A percentile compares a stretch with the other conserved stretches of the same genome.
Conservation (phyloP, 2,329 filamentous ascomycete species). For the Alternaria triticina region DNA sequence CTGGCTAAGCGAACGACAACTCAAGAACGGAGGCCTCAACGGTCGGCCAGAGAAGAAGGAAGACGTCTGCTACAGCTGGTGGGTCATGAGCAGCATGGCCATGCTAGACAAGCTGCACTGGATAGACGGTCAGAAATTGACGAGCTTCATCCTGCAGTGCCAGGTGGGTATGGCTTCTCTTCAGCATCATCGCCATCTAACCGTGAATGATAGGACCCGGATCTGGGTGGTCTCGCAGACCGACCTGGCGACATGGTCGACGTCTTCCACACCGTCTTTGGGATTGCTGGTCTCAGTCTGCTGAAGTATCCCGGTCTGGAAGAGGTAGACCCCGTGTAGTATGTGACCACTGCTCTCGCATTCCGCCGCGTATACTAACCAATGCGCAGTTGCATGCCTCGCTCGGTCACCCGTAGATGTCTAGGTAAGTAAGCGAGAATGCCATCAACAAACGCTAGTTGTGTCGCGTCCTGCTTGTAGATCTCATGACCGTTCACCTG, state of each 20-base stretch:
- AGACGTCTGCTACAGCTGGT: slow-evolving; percentile 99
- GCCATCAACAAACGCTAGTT: not conserved
- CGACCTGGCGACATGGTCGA: slow-evolving; percentile 94
- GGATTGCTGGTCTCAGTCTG: slow-evolving; percentile 84
- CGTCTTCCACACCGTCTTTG: slow-evolving; percentile 94
- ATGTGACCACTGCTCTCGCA: slow-evolving; percentile 40
- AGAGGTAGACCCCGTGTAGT: slow-evolving; percentile 88
- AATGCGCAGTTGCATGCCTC: slow-evolving; percentile 48
- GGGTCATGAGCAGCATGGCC: slow-evolving; percentile 89
- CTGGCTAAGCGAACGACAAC: slow-evolving; percentile 93
- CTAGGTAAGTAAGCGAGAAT: slow-evolving; percentile 23
- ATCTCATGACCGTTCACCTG: not conserved
- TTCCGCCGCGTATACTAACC: slow-evolving; percentile 9
- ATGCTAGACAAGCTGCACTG: slow-evolving; percentile 90
- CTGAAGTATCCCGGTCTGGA: slow-evolving; percentile 77
- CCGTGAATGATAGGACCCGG: slow-evolving; percentile 63
- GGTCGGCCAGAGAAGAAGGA: slow-evolving; percentile 94
- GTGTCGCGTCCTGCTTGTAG: not conserved
- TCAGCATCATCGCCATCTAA: not conserved
- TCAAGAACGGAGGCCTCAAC: slow-evolving; percentile 87
- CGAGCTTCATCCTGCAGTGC: slow-evolving; percentile 81
- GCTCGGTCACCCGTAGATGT: slow-evolving; percentile 45
- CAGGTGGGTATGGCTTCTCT: slow-evolving; percentile 61
- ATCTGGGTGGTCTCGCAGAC: slow-evolving; percentile 86
- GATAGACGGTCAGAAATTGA: slow-evolving; percentile 85